These are phyloP conservation scores for Aspergillus costaricaensis DNA, from an alignment of 2,329 filamentous ascomycete species.

Conservation along the genomic window DNA sequence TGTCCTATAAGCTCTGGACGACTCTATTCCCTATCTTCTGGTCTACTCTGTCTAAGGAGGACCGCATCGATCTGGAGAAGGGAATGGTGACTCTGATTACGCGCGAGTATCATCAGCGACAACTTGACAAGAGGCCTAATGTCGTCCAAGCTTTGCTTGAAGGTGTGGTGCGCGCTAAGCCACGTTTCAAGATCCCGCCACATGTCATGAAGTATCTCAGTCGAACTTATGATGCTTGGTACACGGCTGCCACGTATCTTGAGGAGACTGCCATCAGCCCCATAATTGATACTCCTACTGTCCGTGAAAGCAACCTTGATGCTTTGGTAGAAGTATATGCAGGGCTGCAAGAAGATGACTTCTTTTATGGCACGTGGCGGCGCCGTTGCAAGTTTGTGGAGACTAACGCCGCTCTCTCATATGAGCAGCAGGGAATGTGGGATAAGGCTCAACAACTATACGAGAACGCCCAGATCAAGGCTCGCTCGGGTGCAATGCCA, in stretches of 20 bases:
- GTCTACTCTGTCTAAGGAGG: constrained; percentile 83
- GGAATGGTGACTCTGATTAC: constrained; percentile 88
- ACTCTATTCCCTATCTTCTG: constrained; percentile 90
- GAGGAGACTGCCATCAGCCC: constrained; percentile 87
- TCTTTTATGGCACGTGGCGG: constrained; percentile 97
- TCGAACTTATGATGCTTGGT: constrained; percentile 95
- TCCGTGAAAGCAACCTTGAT: constrained; percentile 93
- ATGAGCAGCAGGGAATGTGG: constrained; percentile 99
- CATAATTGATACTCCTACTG: constrained; percentile 76
- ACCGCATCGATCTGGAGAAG: constrained; percentile 85
- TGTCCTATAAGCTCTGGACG: constrained; percentile 89
- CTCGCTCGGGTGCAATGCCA: constrained; percentile 89
- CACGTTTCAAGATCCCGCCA: constrained; percentile 87
- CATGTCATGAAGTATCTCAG: constrained; percentile 96
- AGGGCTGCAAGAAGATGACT: constrained; percentile 86
- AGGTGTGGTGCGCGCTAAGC: constrained; percentile 79
- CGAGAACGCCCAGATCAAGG: constrained; percentile 95
- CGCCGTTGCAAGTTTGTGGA: constrained; percentile 94
- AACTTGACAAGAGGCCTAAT: constrained; percentile 93
- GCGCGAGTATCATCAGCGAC: constrained; percentile 91
- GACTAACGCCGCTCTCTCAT: constrained; percentile 94
- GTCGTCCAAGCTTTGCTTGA: constrained; percentile 91
- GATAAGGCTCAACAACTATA: constrained; percentile 98
- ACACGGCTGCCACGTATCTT: constrained; percentile 85
- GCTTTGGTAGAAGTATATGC: constrained; percentile 93